Evolutionary conservation across 441 rosid genomes (phyloP).

Genomic region (Capsella rubella): DNA sequence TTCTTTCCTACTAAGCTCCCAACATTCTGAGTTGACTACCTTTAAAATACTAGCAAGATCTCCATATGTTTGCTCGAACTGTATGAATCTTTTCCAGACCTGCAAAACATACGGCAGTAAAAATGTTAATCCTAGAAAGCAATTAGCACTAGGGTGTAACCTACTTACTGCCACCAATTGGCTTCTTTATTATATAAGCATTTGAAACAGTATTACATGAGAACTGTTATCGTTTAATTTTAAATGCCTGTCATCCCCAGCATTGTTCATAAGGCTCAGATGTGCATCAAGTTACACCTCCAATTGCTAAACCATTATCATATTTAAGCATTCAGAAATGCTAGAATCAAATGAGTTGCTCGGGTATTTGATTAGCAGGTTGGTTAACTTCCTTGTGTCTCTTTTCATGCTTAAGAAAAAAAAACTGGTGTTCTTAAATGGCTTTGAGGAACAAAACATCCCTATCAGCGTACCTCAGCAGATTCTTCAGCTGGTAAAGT

Average conservation of each 20-base stretch:
- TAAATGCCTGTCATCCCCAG: neutral
- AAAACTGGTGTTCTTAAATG: neutral
- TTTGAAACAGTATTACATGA: slow-evolving; percentile 3
- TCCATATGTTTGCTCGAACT: slow-evolving; percentile 94
- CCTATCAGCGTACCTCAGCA: slow-evolving; percentile 62
- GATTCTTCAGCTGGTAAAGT: slow-evolving; percentile 88
- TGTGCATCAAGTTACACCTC: slow-evolving; percentile 4
- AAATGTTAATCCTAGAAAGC: slow-evolving; percentile 18
- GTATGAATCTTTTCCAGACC: slow-evolving; percentile 90
- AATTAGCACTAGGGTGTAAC: slow-evolving; percentile 22
- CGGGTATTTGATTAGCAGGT: slow-evolving; percentile 13
- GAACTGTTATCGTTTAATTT: neutral
- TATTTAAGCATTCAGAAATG: slow-evolving; percentile 22
- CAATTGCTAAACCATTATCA: slow-evolving; percentile 9
- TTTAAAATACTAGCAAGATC: slow-evolving; percentile 92
- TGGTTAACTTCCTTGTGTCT: slow-evolving; percentile 1
- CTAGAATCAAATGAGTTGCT: slow-evolving; percentile 15
- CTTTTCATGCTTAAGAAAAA: slow-evolving; percentile 19
- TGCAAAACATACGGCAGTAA: slow-evolving; percentile 44
- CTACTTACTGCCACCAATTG: neutral
- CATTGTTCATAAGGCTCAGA: neutral
- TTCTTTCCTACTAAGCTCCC: slow-evolving; percentile 8
- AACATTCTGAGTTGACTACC: slow-evolving; percentile 55
- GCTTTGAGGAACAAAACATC: slow-evolving; percentile 22
- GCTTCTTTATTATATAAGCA: slow-evolving; percentile 4